Conservation (phyloP, 768 basidiomycete genomes). For the Mycena amicta region DNA sequence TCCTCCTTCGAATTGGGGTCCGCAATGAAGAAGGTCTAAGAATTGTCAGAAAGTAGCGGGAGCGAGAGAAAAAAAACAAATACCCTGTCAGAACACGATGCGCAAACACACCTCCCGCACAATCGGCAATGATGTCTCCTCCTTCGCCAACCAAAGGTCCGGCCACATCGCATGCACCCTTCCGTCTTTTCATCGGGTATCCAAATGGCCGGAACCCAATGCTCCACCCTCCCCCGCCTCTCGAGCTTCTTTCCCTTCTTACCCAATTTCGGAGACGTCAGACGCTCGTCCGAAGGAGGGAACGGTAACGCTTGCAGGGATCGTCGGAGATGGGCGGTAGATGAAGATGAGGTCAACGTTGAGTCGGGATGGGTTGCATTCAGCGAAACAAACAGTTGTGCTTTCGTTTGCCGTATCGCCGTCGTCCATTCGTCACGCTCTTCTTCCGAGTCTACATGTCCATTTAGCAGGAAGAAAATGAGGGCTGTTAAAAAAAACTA, state of each 20-base stretch:
- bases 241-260: conserved; percentile 30
- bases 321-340: conserved; percentile 74
- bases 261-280: conserved; percentile 28
- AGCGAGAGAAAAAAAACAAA: conserved; percentile 20
- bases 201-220: conserved; percentile 92
- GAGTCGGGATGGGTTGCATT: conserved; percentile 77
- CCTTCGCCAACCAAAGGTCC: conserved; percentile 75
- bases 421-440: conserved; percentile 69
- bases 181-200: conserved; percentile 85
- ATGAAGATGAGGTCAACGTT: conserved; percentile 76
- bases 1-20: conserved; percentile 51
- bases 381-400: conserved; percentile 67
- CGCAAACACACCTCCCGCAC: conserved; percentile 86
- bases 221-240: conserved; percentile 61
- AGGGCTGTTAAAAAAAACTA: conserved; percentile 18
- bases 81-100: conserved; percentile 79
- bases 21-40: conserved; percentile 83
- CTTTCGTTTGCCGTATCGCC: conserved; percentile 70
- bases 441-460: conserved; percentile 46
- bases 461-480: conserved; percentile 2
- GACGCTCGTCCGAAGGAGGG: conserved; percentile 53
- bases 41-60: conserved; percentile 4
- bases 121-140: conserved; percentile 85
- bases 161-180: conserved; percentile 82
- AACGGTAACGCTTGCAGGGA: conserved; percentile 75